Evolutionary conservation across 2,329 filamentous ascomycete species (phyloP), one percentile per base, ranked within the genome.

Genomic region (Xylariaceae sp.): DNA sequence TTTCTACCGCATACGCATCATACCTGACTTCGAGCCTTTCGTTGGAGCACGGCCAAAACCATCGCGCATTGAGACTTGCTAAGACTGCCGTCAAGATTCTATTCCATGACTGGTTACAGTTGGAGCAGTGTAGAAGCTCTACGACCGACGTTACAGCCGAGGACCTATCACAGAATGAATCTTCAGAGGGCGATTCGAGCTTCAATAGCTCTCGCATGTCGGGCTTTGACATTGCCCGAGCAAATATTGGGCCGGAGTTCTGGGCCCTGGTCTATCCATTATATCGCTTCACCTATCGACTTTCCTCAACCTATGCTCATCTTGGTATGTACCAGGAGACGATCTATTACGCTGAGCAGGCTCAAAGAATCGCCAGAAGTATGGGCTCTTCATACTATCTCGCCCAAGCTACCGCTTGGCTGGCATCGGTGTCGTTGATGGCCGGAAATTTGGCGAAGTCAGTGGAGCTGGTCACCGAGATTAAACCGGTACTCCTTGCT

Each of bases 281-380:
- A 17, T 87, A 92, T 65, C 82, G 85, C 26, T 86, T 87, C 53
- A 78, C 96, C 12, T 75, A 87, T 58, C 87, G 92, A 56, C 82
- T 96, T 3, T 92, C 92, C 0, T 82, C 83, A 3, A 79, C 96
- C 1, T 96, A 93, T 65, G 86, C 89, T 1, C 89, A 96, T 63
- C 84, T 95, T 61, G 95, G 95, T 24, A 84, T 96, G 75, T 91
- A 92, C 62, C 87, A 91, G 58, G 94, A 98, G 71, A 94, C 94
- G 2, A 77, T 94, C 0, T 95, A 93, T 71, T 96, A 96, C 65
- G 88, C 89, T 1, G 89, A 97, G 65, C 90, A 95, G 66, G 92
- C 92, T 0, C 80, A 89, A 51, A 91, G 89, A 67, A 84, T 96
- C 58, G 91, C 91, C 19, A 81, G 82, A 56, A 85, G 83, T n/a